Evolutionary conservation across 176 grass and related monocot species (phyloP), one percentile per base, ranked within the genome.

Genomic region (Oryza brachyantha): DNA sequence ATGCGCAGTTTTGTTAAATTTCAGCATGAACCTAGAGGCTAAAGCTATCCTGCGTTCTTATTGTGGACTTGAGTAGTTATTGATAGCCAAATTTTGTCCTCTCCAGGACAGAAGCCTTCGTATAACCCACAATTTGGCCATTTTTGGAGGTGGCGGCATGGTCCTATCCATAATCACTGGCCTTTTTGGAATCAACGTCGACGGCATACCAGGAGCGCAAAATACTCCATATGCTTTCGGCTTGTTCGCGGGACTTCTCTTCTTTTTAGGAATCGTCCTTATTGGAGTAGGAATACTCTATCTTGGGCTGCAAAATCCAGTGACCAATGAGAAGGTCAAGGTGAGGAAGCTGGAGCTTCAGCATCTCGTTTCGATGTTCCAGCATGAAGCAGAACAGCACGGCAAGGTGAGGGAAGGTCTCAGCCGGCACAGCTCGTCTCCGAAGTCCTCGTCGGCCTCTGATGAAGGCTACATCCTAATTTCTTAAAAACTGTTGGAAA

Each of bases 131-230:
- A 99, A 99, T 80, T 42, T 99, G 84, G 77, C 91, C 64, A 89
- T 99, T 39, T 95, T 99, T 29, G 96, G 96, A 16, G 96, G 96
- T 1, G 81, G 90, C 10, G 92, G 96, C 27, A 78, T 99, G 72
- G 64, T 95, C 83, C 84, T 99, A 39, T 89, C 96, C 13, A 91
- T 99, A 87, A 91, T 99, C 48, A 88, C 96, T 0, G 86, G 96
- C 17, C 96, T 99, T 32, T 99, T 99, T 52, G 96, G 96, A 59
- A 95, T 99, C 39, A 99, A 99, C 1, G 92, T 99, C 0, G 96
- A 99, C 50, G 96, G 96, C 74, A 99, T 99, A 85, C 96, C 96
- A 2, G 96, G 92, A 75, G 83, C 85, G 4, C 13, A 88, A 17
- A 99, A 95, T 71, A 93, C 96, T 5, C 96, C 96, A 7, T 99